Conservation (phyloP, 305 asterid genomes). For the Petunia hybrid region DNA sequence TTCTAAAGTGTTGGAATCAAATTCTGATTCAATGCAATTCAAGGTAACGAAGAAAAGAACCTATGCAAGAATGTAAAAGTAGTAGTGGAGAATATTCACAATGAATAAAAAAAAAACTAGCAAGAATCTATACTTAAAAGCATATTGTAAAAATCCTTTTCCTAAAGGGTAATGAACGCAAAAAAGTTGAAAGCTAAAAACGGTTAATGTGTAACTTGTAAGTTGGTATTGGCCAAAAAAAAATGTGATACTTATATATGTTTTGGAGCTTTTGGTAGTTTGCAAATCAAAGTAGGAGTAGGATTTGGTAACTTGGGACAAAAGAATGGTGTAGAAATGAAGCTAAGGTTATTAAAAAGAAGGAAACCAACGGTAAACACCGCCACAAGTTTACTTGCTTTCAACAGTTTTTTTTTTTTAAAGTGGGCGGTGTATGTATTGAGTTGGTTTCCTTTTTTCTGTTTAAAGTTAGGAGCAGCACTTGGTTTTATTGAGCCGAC, state of each 20-base stretch:
- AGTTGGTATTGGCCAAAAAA: too few species aligned
- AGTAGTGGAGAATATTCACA: slow-evolving; percentile 21
- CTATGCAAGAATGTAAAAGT: slow-evolving; percentile 12
- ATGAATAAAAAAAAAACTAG: background rate
- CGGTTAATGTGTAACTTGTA: background rate
- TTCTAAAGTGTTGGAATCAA: background rate
- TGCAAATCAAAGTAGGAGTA: background rate
- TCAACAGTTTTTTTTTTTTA: background rate
- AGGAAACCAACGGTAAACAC: slow-evolving; percentile 21
- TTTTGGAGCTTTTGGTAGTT: background rate
- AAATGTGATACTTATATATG: background rate
- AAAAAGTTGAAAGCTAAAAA: background rate
- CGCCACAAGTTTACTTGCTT: slow-evolving; percentile 26
- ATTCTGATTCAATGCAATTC: slow-evolving; percentile 1
- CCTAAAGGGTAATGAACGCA: too few species aligned
- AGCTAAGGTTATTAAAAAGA: background rate
- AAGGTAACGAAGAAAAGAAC: slow-evolving; percentile 20
- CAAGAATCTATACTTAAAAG: slow-evolving; percentile 24
- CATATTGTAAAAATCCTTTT: slow-evolving; percentile 10
- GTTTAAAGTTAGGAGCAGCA: background rate
- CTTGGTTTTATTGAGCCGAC: slow-evolving; percentile 10
- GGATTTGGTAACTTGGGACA: background rate
- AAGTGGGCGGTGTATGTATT: slow-evolving; percentile 32
- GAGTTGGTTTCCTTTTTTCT: background rate
- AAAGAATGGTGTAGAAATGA: background rate